Percentiles rank a stretch among this genome's conserved stretches.
phyloP scores from a whole-genome alignment of 2,329 filamentous ascomycete genomes.

The Capronia coronata region DNA sequence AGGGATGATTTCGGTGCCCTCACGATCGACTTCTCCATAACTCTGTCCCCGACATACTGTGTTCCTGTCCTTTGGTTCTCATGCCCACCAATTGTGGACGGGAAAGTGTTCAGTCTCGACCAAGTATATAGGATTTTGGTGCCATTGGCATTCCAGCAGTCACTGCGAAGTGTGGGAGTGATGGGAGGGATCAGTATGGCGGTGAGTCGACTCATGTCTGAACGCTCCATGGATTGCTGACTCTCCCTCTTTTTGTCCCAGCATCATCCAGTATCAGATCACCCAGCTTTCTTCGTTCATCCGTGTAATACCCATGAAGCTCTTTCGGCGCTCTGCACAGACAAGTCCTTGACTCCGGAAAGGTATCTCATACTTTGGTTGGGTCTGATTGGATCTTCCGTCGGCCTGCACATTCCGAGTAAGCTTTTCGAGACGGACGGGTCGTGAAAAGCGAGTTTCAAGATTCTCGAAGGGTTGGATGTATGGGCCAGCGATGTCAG shows the following conservation, averaged over 20 bases:
- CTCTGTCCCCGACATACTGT: conserved; percentile 67
- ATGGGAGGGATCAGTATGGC: conserved; percentile 70
- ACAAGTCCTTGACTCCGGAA: conserved; percentile 39
- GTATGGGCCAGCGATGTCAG: not conserved
- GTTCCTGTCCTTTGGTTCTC: conserved; percentile 72
- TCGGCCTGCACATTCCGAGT: conserved; percentile 70
- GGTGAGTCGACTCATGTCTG: conserved; percentile 46
- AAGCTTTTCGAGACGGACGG: conserved; percentile 46
- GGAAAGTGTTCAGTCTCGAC: conserved; percentile 56
- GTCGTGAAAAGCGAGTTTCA: not conserved
- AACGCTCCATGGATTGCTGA: conserved; percentile 11
- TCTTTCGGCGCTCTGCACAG: conserved; percentile 57
- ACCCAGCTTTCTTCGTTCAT: conserved; percentile 83
- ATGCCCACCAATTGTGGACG: conserved; percentile 52
- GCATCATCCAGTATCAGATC: conserved; percentile 75
- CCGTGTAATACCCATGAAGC: conserved; percentile 82
- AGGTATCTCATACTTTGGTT: conserved; percentile 84
- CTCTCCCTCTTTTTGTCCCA: conserved; percentile 35
- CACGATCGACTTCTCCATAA: conserved; percentile 41
- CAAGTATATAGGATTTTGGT: conserved; percentile 66
- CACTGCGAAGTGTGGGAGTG: conserved; percentile 55
- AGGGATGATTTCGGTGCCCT: conserved; percentile 5
- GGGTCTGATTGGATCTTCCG: conserved; percentile 72
- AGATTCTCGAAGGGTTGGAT: not conserved
- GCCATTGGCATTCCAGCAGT: conserved; percentile 56